Conservation (phyloP, 2,329 filamentous ascomycete species). For the Aureobasidium sp. region DNA sequence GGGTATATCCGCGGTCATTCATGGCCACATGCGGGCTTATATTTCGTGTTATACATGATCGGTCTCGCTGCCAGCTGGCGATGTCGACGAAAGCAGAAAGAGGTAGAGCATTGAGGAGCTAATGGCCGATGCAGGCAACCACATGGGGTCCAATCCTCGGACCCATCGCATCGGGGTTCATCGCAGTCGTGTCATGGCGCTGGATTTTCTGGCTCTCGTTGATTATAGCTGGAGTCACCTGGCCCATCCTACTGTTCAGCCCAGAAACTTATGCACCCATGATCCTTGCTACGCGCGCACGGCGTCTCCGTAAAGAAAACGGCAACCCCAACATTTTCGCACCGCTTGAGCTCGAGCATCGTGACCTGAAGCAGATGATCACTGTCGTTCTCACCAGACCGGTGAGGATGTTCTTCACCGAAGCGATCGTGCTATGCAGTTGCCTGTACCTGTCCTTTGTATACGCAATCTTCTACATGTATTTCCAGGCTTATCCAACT, state of each 20-base stretch:
- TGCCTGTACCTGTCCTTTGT: slow-evolving; percentile 60
- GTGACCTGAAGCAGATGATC: slow-evolving; percentile 52
- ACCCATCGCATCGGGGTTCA: slow-evolving; percentile 58
- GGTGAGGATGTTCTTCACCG: slow-evolving; percentile 63
- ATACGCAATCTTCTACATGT: slow-evolving; percentile 65
- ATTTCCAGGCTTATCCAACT: slow-evolving; percentile 64
- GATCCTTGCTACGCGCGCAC: slow-evolving; percentile 45
- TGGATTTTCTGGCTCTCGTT: slow-evolving; percentile 66
- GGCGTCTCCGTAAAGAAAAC: slow-evolving; percentile 49
- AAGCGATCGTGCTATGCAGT: slow-evolving; percentile 65
- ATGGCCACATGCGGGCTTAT: background rate
- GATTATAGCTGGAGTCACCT: slow-evolving; percentile 58
- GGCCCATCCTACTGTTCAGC: slow-evolving; percentile 54
- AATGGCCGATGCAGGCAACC: slow-evolving; percentile 34
- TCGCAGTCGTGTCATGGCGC: slow-evolving; percentile 56
- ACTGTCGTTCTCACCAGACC: slow-evolving; percentile 65
- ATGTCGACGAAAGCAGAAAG: background rate
- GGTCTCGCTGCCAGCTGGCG: background rate
- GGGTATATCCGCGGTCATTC: background rate
- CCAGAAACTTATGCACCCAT: slow-evolving; percentile 45
- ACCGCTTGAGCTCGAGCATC: slow-evolving; percentile 56
- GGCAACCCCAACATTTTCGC: slow-evolving; percentile 49
- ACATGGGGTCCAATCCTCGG: slow-evolving; percentile 53
- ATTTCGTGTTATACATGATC: background rate
- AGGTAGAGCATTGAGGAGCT: background rate